Base-by-base conservation (phyloP, 2,329 filamentous ascomycete genomes). In the Fusarium beomiforme region DNA sequence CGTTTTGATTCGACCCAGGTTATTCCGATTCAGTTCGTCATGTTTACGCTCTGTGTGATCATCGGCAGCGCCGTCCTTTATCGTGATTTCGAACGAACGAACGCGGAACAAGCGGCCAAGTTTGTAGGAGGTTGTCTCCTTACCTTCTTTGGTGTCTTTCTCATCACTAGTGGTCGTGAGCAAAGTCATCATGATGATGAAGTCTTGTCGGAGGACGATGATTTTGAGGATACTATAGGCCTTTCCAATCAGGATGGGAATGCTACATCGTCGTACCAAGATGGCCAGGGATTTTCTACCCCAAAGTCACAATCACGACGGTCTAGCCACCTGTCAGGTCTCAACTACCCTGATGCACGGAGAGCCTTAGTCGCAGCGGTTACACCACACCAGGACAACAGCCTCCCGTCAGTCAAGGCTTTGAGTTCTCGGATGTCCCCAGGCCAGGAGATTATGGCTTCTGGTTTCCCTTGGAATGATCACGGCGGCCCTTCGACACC, bases 1-100 rank as follows among this genome's bases (percentile, higher is more conserved):
- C 90, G 93, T 49, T 99, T 98, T 83, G 94, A 98, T 80, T 97
- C 96, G 10, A 99, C 96, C 0, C 94, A 98, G 79, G 96, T 99
- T 74, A 99, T 99, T 70, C 96, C 96, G 0, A 96, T 96, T 17
- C 96, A 99, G 78, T 99, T 99, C 76, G 96, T 99, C 53, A 89
- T 97, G 70, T 99, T 99, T 80, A 99, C 96, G 0, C 86, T 99
- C 11, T 97, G 93, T 9, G 96, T 98, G 69, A 98, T 99, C 74
- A 87, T 97, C 55, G 96, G 96, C 61, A 98, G 95, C 76, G 95
- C 95, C 2, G 87, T 99, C 12, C 83, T 99, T 9, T 99, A 98
- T 79, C 91, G 95, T 53, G 96, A 99, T 80, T 99, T 99, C 77
- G 93, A 98, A 80, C 91, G 92, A 43, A 93, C 93, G 11, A 92